A percentile compares a stretch with the other conserved stretches of the same genome.
These are phyloP conservation scores for Lachancea mirantina DNA, from an alignment of 805 yeast genomes.

Conservation along the genomic window DNA sequence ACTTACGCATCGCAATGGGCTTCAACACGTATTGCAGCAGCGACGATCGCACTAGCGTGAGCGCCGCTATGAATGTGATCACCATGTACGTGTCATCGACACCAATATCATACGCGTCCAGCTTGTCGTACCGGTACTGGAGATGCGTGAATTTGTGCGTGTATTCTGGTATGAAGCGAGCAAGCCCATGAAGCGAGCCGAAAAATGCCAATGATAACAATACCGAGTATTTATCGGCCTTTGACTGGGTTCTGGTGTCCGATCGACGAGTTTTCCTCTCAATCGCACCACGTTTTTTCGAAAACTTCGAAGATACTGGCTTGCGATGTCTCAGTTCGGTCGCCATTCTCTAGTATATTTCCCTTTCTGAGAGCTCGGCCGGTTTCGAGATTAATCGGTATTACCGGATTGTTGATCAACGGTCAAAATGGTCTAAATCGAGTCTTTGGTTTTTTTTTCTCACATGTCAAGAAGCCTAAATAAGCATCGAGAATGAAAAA, in stretches of 20 bases:
- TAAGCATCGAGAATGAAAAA: too few relatives aligned
- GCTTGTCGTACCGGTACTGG: constrained; percentile 32
- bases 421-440: too few relatives aligned
- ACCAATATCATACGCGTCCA: constrained; percentile 45
- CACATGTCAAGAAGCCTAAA: too few relatives aligned
- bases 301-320: not conserved
- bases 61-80: constrained; percentile 44
- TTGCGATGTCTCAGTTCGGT: not conserved
- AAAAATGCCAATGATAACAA: constrained; percentile 22
- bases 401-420: too few relatives aligned
- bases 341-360: too few relatives aligned
- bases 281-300: not conserved
- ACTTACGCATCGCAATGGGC: constrained; percentile 43
- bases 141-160: constrained; percentile 35
- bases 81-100: constrained; percentile 49
- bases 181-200: constrained; percentile 15
- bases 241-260: too few relatives aligned
- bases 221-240: constrained; percentile 28
- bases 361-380: too few relatives aligned
- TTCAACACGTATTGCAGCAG: constrained; percentile 50
- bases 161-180: constrained; percentile 20
- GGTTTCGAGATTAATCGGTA: too few relatives aligned
- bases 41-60: constrained; percentile 53
- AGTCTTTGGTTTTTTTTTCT: too few relatives aligned
- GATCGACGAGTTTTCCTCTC: not conserved